phyloP scores from a whole-genome alignment of 2,329 filamentous ascomycete genomes.

The Domatiomyces catenatus region DNA sequence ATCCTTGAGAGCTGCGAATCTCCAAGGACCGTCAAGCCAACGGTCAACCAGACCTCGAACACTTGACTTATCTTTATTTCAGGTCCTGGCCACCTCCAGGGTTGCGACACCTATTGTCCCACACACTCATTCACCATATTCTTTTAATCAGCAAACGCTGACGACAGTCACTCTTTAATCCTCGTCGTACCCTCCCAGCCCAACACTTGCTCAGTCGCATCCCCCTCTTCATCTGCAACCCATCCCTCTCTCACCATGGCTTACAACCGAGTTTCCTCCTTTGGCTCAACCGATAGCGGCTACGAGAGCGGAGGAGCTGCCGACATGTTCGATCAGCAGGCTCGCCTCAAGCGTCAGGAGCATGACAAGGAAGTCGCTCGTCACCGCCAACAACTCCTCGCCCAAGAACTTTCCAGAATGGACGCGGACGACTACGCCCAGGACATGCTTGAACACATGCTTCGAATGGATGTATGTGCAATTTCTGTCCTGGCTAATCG shows the following conservation, averaged over 20 bases:
- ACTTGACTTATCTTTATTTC: not conserved
- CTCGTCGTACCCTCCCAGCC: conserved; percentile 10
- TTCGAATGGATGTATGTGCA: conserved; percentile 64
- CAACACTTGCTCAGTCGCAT: conserved; percentile 1
- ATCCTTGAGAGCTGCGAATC: not conserved
- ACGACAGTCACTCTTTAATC: conserved; percentile 17
- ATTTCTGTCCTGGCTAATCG: not conserved
- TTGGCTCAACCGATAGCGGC: conserved; percentile 41
- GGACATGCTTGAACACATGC: conserved; percentile 87
- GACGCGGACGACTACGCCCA: conserved; percentile 85
- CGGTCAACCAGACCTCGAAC: not conserved
- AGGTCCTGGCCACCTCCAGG: conserved; percentile 17
- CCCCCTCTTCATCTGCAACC: not conserved
- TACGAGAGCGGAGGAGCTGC: conserved; percentile 58
- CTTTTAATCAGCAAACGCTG: conserved; percentile 6
- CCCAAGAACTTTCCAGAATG: conserved; percentile 70
- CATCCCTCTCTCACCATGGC: conserved; percentile 33
- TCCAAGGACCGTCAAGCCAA: not conserved
- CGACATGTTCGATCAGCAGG: conserved; percentile 38
- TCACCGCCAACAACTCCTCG: conserved; percentile 74
- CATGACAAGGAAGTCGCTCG: conserved; percentile 63
- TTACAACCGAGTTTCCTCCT: conserved; percentile 32
- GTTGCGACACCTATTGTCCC: conserved; percentile 18
- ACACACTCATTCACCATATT: conserved; percentile 12
- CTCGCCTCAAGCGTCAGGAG: conserved; percentile 49